Evolutionary conservation across 441 rosid species (phyloP).

Genomic region (Pelargonium myrrhifolium): DNA sequence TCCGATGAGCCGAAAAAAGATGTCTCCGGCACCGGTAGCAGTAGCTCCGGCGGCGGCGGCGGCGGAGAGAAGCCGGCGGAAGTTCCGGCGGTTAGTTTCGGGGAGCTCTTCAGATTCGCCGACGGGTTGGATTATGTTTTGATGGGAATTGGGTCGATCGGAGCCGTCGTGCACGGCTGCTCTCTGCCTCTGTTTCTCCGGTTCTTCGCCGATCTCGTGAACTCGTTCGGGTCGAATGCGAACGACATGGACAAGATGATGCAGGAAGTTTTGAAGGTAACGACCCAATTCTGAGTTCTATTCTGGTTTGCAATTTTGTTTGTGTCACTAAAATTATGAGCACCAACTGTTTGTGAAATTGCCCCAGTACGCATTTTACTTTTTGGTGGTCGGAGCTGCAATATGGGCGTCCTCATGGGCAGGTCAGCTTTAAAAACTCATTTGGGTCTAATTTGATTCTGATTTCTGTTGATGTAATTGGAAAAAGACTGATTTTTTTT

Average conservation of each 20-base stretch:
- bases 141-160: conserved; percentile 94
- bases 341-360: conserved; percentile 12
- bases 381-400: conserved; percentile 96
- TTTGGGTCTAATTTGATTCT: conserved; percentile 13
- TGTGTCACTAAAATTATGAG: background rate
- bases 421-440: no score
- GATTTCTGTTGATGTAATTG: background rate
- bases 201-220: conserved; percentile 98
- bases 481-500: background rate
- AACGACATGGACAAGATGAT: conserved; percentile 88
- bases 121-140: conserved; percentile 84
- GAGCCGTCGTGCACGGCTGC: conserved; percentile 93
- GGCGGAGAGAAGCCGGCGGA: conserved; percentile 44
- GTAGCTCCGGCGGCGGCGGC: conserved; percentile 5
- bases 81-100: conserved; percentile 55
- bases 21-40: conserved; percentile 22
- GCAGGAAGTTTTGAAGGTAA: conserved; percentile 94
- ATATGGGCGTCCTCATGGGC: conserved; percentile 99
- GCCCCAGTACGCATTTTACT: conserved; percentile 89
- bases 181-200: conserved; percentile 87
- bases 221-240: conserved; percentile 93
- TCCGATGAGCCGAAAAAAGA: conserved; percentile 3
- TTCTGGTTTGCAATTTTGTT: no score
- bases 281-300: background rate
- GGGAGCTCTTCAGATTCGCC: conserved; percentile 91